These are phyloP conservation scores for Rhododendron ferrugineum DNA, from an alignment of 148 eudicot genomes.

Conservation along the genomic window DNA sequence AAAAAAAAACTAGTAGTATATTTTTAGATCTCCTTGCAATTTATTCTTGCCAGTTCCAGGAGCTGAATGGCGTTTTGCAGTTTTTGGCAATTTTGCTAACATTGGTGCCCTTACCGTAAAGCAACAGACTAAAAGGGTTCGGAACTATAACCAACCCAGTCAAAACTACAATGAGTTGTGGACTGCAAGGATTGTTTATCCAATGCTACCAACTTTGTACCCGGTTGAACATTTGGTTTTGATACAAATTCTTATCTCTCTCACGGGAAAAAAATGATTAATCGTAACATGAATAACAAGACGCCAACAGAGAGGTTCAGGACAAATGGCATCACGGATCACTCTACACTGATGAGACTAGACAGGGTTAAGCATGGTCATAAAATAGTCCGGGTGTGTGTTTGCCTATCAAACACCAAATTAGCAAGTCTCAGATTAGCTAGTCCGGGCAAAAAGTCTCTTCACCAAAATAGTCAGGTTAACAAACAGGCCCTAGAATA, in stretches of 20 bases:
- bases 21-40: background rate
- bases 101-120: background rate
- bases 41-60: background rate
- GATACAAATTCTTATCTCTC: background rate
- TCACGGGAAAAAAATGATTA: background rate
- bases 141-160: background rate
- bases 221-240: background rate
- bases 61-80: background rate
- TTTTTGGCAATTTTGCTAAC: background rate
- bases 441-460: background rate
- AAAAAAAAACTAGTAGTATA: background rate
- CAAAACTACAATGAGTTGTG: background rate
- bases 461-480: background rate
- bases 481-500: background rate
- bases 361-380: background rate
- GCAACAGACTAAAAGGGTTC: background rate
- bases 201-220: background rate
- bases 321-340: background rate
- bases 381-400: background rate
- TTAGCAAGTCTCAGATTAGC: background rate
- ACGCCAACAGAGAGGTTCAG: background rate
- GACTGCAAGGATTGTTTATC: background rate
- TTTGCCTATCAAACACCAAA: background rate
- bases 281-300: background rate
- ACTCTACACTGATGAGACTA: background rate